phyloP scores from a whole-genome alignment of 208 protist genomes.

The Crithidia sp. region DNA sequence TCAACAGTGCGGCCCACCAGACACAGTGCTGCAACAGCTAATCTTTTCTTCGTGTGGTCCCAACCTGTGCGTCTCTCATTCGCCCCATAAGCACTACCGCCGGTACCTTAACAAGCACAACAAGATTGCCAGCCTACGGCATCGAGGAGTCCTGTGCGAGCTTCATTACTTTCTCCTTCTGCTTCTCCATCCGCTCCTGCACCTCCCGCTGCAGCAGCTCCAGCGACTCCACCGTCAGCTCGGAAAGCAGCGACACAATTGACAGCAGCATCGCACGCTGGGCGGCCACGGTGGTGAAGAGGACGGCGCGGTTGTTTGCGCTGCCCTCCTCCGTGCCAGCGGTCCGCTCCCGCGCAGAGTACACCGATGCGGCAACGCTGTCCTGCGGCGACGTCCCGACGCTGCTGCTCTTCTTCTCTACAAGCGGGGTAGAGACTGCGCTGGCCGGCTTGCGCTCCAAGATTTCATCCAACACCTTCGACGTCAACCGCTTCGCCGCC shows the following conservation, averaged over 20 bases:
- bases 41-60: too few relatives aligned
- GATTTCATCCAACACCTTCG: conserved; percentile 67
- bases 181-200: conserved; percentile 51
- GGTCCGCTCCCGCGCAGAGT: conserved; percentile 8
- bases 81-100: too few relatives aligned
- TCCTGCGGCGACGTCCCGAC: conserved; percentile 13
- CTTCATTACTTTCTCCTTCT: conserved; percentile 38
- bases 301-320: conserved; percentile 27
- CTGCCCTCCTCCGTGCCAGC: conserved; percentile 34
- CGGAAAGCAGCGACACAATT: conserved; percentile 82
- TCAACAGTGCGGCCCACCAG: too few relatives aligned
- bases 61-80: not conserved
- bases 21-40: too few relatives aligned
- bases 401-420: conserved; percentile 19
- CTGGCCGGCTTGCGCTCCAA: conserved; percentile 28
- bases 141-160: conserved; percentile 17
- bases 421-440: not conserved
- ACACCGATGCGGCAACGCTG: conserved; percentile 12
- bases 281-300: conserved; percentile 56
- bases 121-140: not conserved
- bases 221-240: conserved; percentile 84
- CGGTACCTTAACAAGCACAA: too few relatives aligned
- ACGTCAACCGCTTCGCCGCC: conserved; percentile 54
- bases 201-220: conserved; percentile 83
- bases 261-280: conserved; percentile 84